These are phyloP conservation scores for Paramecium biaurelia DNA, from an alignment of 73 alveolate genomes.

Conservation along the genomic window DNA sequence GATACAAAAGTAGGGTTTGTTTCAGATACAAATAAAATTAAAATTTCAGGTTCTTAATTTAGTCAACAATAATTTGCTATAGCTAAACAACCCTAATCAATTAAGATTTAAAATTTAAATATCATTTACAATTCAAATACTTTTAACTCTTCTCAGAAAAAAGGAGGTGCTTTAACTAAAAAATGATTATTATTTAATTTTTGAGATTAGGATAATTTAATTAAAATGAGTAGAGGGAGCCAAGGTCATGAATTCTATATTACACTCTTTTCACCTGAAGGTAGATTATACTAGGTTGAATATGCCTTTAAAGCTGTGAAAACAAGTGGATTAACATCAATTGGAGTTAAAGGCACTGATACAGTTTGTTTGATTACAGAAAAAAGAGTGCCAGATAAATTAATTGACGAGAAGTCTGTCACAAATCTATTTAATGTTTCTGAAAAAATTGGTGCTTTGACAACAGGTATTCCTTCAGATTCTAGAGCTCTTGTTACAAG, in stretches of 20 bases:
- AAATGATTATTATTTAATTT: not conserved
- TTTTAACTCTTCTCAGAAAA: not conserved
- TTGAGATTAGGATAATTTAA: constrained; percentile 47
- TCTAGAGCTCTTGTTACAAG: constrained; percentile 81
- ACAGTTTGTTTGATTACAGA: constrained; percentile 80
- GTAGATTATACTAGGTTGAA: constrained; percentile 92
- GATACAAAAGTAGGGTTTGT: not conserved
- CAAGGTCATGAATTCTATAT: constrained; percentile 78
- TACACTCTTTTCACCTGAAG: constrained; percentile 95
- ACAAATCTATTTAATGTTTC: constrained; percentile 84
- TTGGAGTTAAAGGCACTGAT: constrained; percentile 95
- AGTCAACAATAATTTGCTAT: not conserved
- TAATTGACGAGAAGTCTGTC: constrained; percentile 92
- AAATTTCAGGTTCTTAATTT: not conserved
- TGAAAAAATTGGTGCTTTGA: constrained; percentile 84
- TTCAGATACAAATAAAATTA: not conserved
- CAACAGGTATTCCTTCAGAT: constrained; percentile 89
- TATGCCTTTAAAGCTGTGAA: constrained; percentile 96
- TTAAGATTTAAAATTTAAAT: constrained; percentile 38
- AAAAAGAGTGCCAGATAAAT: constrained; percentile 86
- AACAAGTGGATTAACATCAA: constrained; percentile 88
- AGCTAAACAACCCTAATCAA: constrained; percentile 1
- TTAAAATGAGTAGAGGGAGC: constrained; percentile 58
- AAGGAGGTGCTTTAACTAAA: constrained; percentile 12
- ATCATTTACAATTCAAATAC: constrained; percentile 28